phyloP scores from a whole-genome alignment of 768 basidiomycete species.

The Termitomyces sp. region DNA sequence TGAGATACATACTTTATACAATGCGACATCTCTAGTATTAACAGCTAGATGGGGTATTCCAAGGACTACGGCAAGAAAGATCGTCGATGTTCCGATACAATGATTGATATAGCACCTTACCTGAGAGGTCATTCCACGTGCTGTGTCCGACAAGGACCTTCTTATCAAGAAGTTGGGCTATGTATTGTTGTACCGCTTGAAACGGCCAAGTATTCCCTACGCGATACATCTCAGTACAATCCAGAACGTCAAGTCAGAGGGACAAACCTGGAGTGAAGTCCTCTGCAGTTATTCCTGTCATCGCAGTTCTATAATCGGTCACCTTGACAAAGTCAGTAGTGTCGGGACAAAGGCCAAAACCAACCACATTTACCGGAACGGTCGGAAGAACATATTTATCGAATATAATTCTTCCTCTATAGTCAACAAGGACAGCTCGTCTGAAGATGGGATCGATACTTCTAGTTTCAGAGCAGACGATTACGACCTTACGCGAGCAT shows the following conservation, averaged over 20 bases:
- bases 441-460: slow-evolving; percentile 17
- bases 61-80: slow-evolving; percentile 43
- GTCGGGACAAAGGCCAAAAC: not conserved
- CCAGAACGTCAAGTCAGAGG: not conserved
- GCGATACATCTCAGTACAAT: not conserved
- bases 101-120: slow-evolving; percentile 26
- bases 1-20: slow-evolving; percentile 46
- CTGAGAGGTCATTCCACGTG: slow-evolving; percentile 78
- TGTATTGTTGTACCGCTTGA: slow-evolving; percentile 55
- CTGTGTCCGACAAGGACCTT: slow-evolving; percentile 73
- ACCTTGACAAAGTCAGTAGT: slow-evolving; percentile 30
- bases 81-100: slow-evolving; percentile 8
- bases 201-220: slow-evolving; percentile 52
- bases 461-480: not conserved
- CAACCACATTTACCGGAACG: slow-evolving; percentile 25
- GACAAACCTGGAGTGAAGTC: slow-evolving; percentile 35
- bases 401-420: slow-evolving; percentile 50
- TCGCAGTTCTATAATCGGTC: slow-evolving; percentile 66
- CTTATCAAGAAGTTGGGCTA: slow-evolving; percentile 61
- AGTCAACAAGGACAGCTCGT: slow-evolving; percentile 48
- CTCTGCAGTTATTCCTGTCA: slow-evolving; percentile 46
- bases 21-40: slow-evolving; percentile 71
- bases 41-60: slow-evolving; percentile 79
- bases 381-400: slow-evolving; percentile 68
- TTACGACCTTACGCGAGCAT: slow-evolving; percentile 66